Evolutionary conservation across 352 stramenopile genomes (phyloP).

Genomic region (Pythium apleroticum): DNA sequence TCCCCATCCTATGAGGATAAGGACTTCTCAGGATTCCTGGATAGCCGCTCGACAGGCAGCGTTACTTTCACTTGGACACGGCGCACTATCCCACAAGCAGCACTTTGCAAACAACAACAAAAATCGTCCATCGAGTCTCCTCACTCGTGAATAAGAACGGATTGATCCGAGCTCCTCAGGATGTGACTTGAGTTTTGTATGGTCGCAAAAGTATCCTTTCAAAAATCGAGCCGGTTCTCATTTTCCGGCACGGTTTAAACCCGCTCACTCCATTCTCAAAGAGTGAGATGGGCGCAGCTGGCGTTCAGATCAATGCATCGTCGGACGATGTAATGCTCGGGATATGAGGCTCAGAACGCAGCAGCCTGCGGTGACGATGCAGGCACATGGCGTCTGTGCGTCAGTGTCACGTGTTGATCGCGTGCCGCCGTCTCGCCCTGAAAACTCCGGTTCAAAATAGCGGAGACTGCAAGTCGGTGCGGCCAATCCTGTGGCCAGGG

Average conservation of each 20-base stretch:
- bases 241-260: not conserved
- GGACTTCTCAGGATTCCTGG: not conserved
- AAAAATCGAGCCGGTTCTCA: not conserved
- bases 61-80: not conserved
- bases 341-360: not conserved
- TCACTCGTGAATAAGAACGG: not conserved
- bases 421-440: not conserved
- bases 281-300: not conserved
- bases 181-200: not conserved
- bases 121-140: not conserved
- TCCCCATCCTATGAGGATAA: not conserved
- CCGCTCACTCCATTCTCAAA: not conserved
- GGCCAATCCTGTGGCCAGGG: not conserved
- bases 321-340: not conserved
- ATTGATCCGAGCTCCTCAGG: not conserved
- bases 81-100: too few relatives aligned
- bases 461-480: not conserved
- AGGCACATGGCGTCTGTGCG: not conserved
- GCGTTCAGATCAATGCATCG: not conserved
- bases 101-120: not conserved
- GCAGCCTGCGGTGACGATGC: not conserved
- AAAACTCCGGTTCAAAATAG: not conserved
- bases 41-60: not conserved
- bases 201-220: not conserved
- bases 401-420: not conserved